phyloP scores from a whole-genome alignment of 768 basidiomycete genomes.

The Strobilomyces echinocephalus region DNA sequence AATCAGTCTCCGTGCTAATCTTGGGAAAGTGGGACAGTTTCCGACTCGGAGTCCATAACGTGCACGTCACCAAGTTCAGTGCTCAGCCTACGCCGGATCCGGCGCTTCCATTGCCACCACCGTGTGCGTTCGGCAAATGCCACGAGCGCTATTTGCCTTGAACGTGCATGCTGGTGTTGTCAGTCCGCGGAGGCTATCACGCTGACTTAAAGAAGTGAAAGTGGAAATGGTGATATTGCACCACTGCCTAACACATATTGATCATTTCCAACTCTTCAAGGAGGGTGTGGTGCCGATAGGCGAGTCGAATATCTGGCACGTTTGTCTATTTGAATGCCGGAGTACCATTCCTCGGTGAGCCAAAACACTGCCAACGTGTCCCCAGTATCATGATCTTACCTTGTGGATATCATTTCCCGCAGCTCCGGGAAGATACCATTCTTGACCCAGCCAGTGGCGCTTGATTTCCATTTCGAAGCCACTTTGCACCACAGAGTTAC shows the following conservation, averaged over 20 bases:
- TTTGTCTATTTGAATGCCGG: constrained; percentile 63
- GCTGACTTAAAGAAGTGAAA: not conserved
- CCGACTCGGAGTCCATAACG: too few relatives aligned
- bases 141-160: too few relatives aligned
- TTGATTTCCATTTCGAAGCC: constrained; percentile 99
- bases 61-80: too few relatives aligned
- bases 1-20: too few relatives aligned
- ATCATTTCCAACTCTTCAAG: constrained; percentile 80
- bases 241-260: constrained; percentile 20
- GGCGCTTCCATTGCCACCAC: not conserved
- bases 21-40: too few relatives aligned
- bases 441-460: constrained; percentile 88
- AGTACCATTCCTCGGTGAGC: constrained; percentile 1
- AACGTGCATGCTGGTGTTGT: too few relatives aligned
- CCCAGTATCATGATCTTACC: constrained; percentile 39
- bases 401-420: constrained; percentile 96
- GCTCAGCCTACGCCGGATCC: too few relatives aligned
- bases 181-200: too few relatives aligned
- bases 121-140: too few relatives aligned
- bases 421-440: constrained; percentile 91
- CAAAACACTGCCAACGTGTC: not conserved
- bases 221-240: not conserved
- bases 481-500: constrained; percentile 94
- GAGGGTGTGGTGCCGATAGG: constrained; percentile 88
- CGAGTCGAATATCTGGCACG: constrained; percentile 85